Evolutionary conservation across 495 filamentous ascomycete genomes (phyloP), one percentile per base, ranked within the genome.

Genomic region (Hypoxylon perforatum): DNA sequence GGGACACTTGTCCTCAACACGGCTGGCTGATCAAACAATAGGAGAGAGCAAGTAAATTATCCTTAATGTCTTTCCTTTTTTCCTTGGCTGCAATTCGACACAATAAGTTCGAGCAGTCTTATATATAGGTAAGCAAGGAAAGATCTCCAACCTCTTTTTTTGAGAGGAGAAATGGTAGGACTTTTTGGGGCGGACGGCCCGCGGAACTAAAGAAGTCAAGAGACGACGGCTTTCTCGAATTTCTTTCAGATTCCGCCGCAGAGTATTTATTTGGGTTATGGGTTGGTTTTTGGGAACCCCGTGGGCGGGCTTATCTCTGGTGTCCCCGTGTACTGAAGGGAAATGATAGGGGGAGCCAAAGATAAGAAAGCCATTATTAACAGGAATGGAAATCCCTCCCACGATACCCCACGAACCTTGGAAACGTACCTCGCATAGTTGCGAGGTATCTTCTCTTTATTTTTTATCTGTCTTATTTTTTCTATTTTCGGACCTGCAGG

Each of bases 281-380:
- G 3, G 41, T 50, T 54, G 54, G 65, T n/a, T n/a, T n/a, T n/a
- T 42, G 59, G 65, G 59, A 45, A 41, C 65, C 65, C 59, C 59
- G 59, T 60, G 63, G 65, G 65, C 55, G 63, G 65, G 65, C 65
- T 69, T 69, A 69, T 69, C 65, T 69, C 65, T 69, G 65, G 55
- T 35, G 65, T 60, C 59, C 30, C 30, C 33, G 44, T 69, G 65
- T 63, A 63, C 51, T 62, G 53, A 56, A 48, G 47, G 65, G 59
- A 33, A 33, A 68, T 67, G 58, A 62, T 67, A 62, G 65, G 65
- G 65, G 35, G 65, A 63, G 63, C 65, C 60, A 69, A 55, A 69
- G 65, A 69, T 69, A 69, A 69, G 65, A 55, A 69, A 49, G 65
- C 60, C 55, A 69, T 69, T 69, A 69, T 69, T 63, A 69, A 69